Evolutionary conservation across 1,284 basidiomycete genomes (phyloP).

Genomic region (Trichosporon inkin): DNA sequence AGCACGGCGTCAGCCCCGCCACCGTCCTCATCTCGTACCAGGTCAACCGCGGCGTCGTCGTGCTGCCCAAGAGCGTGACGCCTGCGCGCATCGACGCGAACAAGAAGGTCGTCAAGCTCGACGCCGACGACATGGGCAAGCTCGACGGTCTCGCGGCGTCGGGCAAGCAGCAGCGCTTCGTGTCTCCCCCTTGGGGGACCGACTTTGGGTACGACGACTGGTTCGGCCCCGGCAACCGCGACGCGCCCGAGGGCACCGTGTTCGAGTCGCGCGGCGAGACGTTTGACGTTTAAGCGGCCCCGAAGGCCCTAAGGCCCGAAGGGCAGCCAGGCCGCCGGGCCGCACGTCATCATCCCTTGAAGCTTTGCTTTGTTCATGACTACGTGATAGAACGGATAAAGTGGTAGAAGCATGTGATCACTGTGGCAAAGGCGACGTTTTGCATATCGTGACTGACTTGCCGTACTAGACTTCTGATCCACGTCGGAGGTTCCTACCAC

Average conservation of each 20-base stretch:
- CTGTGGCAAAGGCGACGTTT: too few species aligned
- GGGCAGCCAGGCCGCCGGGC: too few species aligned
- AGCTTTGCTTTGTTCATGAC: too few species aligned
- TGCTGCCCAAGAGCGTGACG: conserved; percentile 73
- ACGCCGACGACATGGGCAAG: conserved; percentile 59
- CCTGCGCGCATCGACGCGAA: conserved; percentile 56
- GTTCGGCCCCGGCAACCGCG: conserved; percentile 45
- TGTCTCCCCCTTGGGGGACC: conserved; percentile 44
- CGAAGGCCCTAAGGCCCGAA: not conserved
- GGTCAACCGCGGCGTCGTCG: conserved; percentile 56
- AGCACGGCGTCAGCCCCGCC: conserved; percentile 59
- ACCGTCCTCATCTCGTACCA: conserved; percentile 51
- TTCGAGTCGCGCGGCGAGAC: conserved; percentile 26
- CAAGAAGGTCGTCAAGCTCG: conserved; percentile 52
- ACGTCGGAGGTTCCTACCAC: not conserved
- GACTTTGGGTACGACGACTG: conserved; percentile 46
- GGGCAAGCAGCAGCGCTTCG: conserved; percentile 60
- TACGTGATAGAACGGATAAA: too few species aligned
- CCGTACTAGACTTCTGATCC: not conserved
- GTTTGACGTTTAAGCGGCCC: conserved; percentile 3
- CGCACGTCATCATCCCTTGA: too few species aligned
- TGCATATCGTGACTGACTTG: too few species aligned
- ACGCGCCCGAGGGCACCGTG: conserved; percentile 42
- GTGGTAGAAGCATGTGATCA: too few species aligned
- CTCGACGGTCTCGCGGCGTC: conserved; percentile 64